A percentile compares a stretch with the other conserved stretches of the same genome.
These are phyloP conservation scores for Fusarium sp. DNA, from an alignment of 2,329 filamentous ascomycete genomes.

Conservation along the genomic window DNA sequence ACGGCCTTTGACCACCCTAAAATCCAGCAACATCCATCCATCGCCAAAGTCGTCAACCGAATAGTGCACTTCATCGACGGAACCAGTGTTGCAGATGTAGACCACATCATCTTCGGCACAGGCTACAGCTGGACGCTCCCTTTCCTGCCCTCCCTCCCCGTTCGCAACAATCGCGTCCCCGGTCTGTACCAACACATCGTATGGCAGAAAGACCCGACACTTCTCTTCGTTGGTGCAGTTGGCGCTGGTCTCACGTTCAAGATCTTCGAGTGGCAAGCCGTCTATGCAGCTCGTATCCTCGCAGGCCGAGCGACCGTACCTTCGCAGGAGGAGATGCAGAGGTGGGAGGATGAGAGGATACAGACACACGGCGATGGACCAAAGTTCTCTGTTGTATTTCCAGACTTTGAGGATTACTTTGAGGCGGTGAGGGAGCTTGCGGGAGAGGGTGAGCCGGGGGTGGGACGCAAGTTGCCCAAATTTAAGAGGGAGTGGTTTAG, in stretches of 20 bases:
- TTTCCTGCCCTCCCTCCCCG: slow-evolving; percentile 63
- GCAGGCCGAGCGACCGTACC: slow-evolving; percentile 65
- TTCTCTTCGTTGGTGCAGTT: slow-evolving; percentile 68
- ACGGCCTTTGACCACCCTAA: slow-evolving; percentile 67
- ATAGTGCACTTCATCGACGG: slow-evolving; percentile 68
- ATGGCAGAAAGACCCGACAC: slow-evolving; percentile 61
- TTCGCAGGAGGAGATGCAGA: slow-evolving; percentile 55
- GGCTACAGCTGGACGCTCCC: slow-evolving; percentile 73
- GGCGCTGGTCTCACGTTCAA: slow-evolving; percentile 71
- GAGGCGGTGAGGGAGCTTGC: slow-evolving; percentile 62
- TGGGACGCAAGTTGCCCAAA: slow-evolving; percentile 56
- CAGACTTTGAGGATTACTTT: slow-evolving; percentile 73
- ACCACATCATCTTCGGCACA: slow-evolving; percentile 73
- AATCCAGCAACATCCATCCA: slow-evolving; percentile 59
- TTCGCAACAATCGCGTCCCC: slow-evolving; percentile 65
- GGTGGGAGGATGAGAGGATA: slow-evolving; percentile 68
- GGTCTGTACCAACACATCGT: slow-evolving; percentile 68
- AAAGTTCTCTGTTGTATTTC: slow-evolving; percentile 65
- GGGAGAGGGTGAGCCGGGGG: slow-evolving; percentile 54
- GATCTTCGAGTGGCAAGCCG: slow-evolving; percentile 75
- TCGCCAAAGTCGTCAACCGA: slow-evolving; percentile 55
- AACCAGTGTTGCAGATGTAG: slow-evolving; percentile 60
- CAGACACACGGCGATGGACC: slow-evolving; percentile 63
- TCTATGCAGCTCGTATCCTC: slow-evolving; percentile 67
- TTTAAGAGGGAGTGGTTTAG: slow-evolving; percentile 59